These are phyloP conservation scores for Polyporus tsugae DNA, from an alignment of 1,284 basidiomycete genomes.

Conservation along the genomic window DNA sequence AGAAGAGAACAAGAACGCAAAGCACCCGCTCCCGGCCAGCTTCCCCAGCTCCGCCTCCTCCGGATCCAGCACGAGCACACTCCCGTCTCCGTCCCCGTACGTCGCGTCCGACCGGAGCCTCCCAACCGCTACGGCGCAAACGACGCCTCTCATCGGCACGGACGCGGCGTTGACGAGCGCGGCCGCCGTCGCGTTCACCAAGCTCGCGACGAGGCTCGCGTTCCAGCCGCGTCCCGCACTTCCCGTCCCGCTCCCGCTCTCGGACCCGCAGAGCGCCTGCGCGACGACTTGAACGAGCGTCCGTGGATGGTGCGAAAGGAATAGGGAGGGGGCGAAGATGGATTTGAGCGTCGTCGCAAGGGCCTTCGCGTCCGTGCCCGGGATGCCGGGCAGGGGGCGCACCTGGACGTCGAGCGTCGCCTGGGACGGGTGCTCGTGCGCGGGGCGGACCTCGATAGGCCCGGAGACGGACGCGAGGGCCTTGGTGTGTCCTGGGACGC, in stretches of 20 bases:
- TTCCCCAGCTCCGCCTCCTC: constrained; percentile 51
- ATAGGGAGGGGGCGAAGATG: constrained; percentile 63
- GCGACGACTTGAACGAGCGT: constrained; percentile 76
- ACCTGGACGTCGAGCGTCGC: constrained; percentile 76
- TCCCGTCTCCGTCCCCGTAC: background rate
- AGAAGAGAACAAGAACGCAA: constrained; percentile 71
- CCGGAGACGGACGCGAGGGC: constrained; percentile 77
- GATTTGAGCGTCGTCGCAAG: constrained; percentile 59
- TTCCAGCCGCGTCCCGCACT: constrained; percentile 42
- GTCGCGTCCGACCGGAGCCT: constrained; percentile 35
- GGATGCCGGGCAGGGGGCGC: constrained; percentile 69
- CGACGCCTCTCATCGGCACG: constrained; percentile 72
- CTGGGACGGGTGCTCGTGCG: constrained; percentile 71
- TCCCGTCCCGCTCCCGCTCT: constrained; percentile 40
- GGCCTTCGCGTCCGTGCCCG: constrained; percentile 72
- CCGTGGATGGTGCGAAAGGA: constrained; percentile 70
- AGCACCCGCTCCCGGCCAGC: constrained; percentile 60
- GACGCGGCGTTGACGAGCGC: constrained; percentile 74
- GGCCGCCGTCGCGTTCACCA: constrained; percentile 73
- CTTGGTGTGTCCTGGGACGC: constrained; percentile 50
- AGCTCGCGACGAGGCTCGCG: constrained; percentile 52
- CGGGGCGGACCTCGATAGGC: constrained; percentile 75
- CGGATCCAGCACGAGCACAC: constrained; percentile 59
- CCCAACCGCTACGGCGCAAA: constrained; percentile 71
- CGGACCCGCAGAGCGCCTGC: constrained; percentile 57